phyloP scores from a whole-genome alignment of 345 rosid genomes.

The Toxicodendron radicans region DNA sequence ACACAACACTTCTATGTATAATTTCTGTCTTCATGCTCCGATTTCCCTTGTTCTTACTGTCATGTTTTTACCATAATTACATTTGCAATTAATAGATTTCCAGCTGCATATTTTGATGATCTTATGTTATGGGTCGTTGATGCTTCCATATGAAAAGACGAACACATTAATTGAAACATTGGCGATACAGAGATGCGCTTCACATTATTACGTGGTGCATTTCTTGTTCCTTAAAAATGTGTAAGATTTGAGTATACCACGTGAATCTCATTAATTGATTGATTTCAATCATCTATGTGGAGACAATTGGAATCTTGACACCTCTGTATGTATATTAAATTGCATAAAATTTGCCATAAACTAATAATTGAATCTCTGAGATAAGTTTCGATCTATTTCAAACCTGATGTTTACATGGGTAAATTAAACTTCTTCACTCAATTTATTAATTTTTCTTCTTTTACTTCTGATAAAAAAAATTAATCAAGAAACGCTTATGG shows the following conservation, averaged over 20 bases:
- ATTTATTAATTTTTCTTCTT: no score
- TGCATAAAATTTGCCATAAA: neutral
- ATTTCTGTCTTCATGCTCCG: neutral
- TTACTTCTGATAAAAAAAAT: no score
- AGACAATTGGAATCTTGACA: conserved; percentile 28
- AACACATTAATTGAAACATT: no score
- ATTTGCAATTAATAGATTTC: neutral
- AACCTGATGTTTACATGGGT: no score
- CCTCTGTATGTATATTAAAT: neutral
- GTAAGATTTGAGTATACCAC: neutral
- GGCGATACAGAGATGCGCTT: neutral
- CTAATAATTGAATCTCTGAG: neutral
- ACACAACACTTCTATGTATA: neutral
- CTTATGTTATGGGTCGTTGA: no score
- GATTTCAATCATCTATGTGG: neutral
- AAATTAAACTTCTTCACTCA: no score
- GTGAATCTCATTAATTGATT: neutral
- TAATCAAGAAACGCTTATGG: no score
- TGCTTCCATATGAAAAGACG: neutral
- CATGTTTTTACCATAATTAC: neutral
- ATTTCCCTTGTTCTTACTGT: neutral
- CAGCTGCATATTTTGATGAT: no score
- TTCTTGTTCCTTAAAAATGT: neutral
- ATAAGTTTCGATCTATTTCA: neutral
- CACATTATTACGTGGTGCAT: neutral